Percentiles rank a stretch among this genome's conserved stretches.
phyloP scores from a whole-genome alignment of 768 basidiomycete genomes.

The Lentinula lateritia region DNA sequence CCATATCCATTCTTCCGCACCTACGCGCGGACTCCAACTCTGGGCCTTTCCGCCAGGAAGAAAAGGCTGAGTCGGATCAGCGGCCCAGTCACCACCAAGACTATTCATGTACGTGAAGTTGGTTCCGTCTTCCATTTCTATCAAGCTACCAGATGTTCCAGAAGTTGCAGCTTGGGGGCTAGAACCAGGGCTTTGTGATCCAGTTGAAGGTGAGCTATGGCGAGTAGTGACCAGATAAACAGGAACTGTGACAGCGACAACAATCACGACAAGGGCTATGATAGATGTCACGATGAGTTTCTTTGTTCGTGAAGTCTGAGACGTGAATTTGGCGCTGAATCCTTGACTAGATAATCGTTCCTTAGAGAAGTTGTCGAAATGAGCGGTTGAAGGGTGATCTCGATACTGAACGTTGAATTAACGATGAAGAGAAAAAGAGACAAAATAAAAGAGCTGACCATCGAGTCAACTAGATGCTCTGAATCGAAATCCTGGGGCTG shows the following conservation, averaged over 20 bases:
- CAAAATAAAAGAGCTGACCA: conserved; percentile 6
- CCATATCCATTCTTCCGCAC: conserved; percentile 69
- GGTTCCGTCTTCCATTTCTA: conserved; percentile 70
- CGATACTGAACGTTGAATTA: not conserved
- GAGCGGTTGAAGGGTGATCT: not conserved
- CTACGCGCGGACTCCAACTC: conserved; percentile 71
- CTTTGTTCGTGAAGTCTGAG: conserved; percentile 8
- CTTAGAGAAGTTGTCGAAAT: not conserved
- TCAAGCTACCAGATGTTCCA: conserved; percentile 61
- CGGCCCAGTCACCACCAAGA: conserved; percentile 81
- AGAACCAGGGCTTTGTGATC: conserved; percentile 13
- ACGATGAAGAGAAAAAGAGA: not conserved
- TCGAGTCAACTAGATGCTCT: conserved; percentile 13
- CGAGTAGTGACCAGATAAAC: conserved; percentile 18
- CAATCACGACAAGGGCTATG: conserved; percentile 22
- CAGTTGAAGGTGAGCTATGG: conserved; percentile 6
- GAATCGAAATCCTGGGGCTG: conserved; percentile 7
- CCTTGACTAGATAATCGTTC: not conserved
- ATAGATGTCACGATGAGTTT: conserved; percentile 20
- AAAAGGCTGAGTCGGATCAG: conserved; percentile 67
- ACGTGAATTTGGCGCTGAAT: not conserved
- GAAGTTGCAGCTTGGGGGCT: conserved; percentile 20
- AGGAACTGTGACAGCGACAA: conserved; percentile 34
- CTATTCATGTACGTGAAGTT: conserved; percentile 74
- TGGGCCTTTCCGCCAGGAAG: conserved; percentile 70